Evolutionary conservation across 768 basidiomycete species (phyloP).

Genomic region (Agaricus blazei): DNA sequence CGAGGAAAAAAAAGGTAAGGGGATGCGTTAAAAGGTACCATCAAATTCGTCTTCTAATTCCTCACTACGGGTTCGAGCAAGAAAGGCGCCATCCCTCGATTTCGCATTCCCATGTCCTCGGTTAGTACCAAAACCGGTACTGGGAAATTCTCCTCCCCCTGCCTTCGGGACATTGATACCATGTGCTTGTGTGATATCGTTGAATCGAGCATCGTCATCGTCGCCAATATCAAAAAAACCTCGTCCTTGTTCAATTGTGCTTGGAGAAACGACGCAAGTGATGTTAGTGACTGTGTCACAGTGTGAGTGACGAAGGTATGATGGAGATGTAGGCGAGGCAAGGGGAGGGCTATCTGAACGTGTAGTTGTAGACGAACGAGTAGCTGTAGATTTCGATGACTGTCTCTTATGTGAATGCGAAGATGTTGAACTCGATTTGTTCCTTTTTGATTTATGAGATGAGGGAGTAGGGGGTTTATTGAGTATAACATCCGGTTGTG

Average conservation of each 20-base stretch:
- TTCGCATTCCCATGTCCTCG: not conserved
- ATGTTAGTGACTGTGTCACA: slow-evolving; percentile 8
- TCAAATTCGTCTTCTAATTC: not conserved
- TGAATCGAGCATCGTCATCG: not conserved
- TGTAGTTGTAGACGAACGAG: slow-evolving; percentile 32
- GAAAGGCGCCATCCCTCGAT: not conserved
- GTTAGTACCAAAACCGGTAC: slow-evolving; percentile 6
- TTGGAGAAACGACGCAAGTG: slow-evolving; percentile 19
- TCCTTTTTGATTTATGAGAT: slow-evolving; percentile 7
- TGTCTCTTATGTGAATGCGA: not conserved
- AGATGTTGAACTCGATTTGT: slow-evolving; percentile 3
- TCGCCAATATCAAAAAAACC: slow-evolving; percentile 33
- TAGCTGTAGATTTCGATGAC: slow-evolving; percentile 29
- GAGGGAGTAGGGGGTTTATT: not conserved
- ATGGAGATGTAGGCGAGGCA: slow-evolving; percentile 34
- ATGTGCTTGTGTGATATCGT: too few relatives aligned
- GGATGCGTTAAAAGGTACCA: not conserved
- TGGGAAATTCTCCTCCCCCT: slow-evolving; percentile 2
- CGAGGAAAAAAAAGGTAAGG: too few relatives aligned
- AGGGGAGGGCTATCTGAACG: slow-evolving; percentile 31
- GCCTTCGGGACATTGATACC: too few relatives aligned
- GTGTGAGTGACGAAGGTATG: slow-evolving; percentile 18
- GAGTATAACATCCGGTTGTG: not conserved
- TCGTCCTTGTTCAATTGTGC: slow-evolving; percentile 25
- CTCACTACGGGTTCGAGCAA: not conserved